Base-by-base conservation (phyloP, 345 rosid genomes). In the Gynandropsis gynandra region DNA sequence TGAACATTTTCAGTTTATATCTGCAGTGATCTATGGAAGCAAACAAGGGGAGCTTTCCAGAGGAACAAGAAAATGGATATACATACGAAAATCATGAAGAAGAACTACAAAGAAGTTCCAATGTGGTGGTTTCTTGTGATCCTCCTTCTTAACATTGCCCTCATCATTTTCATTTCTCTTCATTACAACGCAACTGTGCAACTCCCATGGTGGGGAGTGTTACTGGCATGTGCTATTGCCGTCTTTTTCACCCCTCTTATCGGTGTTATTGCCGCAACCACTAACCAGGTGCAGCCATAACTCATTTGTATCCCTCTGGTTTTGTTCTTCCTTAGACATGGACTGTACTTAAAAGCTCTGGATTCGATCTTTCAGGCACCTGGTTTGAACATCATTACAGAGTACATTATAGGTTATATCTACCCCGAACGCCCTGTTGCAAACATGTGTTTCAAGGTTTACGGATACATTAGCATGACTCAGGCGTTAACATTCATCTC, bases 201-300 rank as follows among this genome's bases (percentile, higher is more conserved):
- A 47, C 68, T 85, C 76, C 92, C 80, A 14, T 89, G 95, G 95
- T 89, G 97, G 97, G 95, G 89, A 11, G 85, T 85, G 13, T 47
- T 85, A 19, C 75, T 85, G 12, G 89, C 95, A 65, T 89, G 95
- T 62, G 80, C 58, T 27, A 76, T 89, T 27, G 87, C 97, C 27
- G 18, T 89, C n/a, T 59, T 58, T 69, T 89, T 77, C 72, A 85
- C 97, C 41, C 87, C 87, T 43, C 82, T 89, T 2, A 73, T 82
- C 5, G 95, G 97, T 42, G 74, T 89, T 33, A 82, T 89, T 56
- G 60, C 16, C 12, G 87, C 95, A 9, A 85, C 95, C 31, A 83
- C 92, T 29, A 83, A 78, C 52, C 83, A 80, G 69, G 90, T 80
- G 47, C 37, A 20, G 53, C 16, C 9, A 9, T 15, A 14, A 5